These are phyloP conservation scores for Cystobasidiaceae sp. DNA, from an alignment of 1,284 basidiomycete genomes.

Conservation along the genomic window DNA sequence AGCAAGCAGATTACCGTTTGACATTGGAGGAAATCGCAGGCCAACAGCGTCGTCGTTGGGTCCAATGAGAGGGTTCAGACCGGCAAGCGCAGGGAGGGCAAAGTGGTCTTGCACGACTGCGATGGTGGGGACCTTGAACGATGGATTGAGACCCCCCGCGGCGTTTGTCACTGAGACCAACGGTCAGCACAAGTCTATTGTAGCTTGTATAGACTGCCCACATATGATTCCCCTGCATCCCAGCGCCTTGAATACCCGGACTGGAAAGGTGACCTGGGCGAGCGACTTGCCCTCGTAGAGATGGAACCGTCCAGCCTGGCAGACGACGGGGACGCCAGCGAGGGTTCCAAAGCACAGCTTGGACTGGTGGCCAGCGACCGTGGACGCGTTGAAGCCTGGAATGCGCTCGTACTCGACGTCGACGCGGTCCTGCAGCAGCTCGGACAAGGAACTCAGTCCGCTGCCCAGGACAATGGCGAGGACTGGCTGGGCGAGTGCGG, in stretches of 20 bases:
- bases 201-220: not conserved
- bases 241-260: conserved; percentile 36
- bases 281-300: conserved; percentile 34
- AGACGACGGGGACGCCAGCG: conserved; percentile 38
- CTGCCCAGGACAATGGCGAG: conserved; percentile 42
- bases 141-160: conserved; percentile 39
- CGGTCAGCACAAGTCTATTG: not conserved
- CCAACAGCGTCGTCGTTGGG: conserved; percentile 39
- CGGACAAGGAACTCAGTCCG: conserved; percentile 38
- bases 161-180: conserved; percentile 43
- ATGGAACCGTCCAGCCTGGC: conserved; percentile 39
- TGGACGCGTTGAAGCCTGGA: conserved; percentile 37
- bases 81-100: conserved; percentile 36
- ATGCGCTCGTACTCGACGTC: conserved; percentile 39
- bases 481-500: conserved; percentile 10
- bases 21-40: conserved; percentile 42
- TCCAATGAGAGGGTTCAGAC: conserved; percentile 41
- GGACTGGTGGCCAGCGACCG: conserved; percentile 38
- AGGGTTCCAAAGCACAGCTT: conserved; percentile 38
- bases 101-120: conserved; percentile 38
- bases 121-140: conserved; percentile 36
- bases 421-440: conserved; percentile 37
- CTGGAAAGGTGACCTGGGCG: conserved; percentile 33
- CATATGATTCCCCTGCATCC: conserved; percentile 32
- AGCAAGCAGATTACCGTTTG: conserved; percentile 37